Evolutionary conservation across 2,329 filamentous ascomycete species (phyloP).

Genomic region (Fonsecaea nubica): DNA sequence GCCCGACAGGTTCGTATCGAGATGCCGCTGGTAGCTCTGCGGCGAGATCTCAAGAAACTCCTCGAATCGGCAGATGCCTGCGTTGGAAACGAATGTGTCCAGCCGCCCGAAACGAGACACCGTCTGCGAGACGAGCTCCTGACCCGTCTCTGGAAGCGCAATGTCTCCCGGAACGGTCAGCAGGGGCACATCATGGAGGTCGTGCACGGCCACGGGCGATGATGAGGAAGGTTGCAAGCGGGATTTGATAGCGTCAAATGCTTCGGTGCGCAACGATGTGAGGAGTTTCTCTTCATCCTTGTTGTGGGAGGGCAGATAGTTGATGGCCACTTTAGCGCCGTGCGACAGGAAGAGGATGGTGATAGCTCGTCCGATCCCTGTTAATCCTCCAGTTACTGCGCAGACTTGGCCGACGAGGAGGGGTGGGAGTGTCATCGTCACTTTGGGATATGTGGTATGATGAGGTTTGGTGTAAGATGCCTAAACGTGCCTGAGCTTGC

Average conservation of each 20-base stretch:
- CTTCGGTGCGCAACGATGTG: slow-evolving; percentile 35
- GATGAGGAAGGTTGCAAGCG: slow-evolving; percentile 18
- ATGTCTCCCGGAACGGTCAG: slow-evolving; percentile 79
- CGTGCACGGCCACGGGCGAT: slow-evolving; percentile 12
- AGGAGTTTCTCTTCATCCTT: slow-evolving; percentile 40
- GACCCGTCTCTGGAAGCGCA: slow-evolving; percentile 73
- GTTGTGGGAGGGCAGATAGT: slow-evolving; percentile 42
- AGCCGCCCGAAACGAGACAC: slow-evolving; percentile 42
- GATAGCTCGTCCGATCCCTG: slow-evolving; percentile 86
- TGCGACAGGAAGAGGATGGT: slow-evolving; percentile 70
- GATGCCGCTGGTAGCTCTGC: slow-evolving; percentile 72
- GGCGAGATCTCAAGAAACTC: slow-evolving; percentile 80
- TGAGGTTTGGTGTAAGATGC: not conserved
- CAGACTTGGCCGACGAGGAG: slow-evolving; percentile 69
- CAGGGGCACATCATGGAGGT: slow-evolving; percentile 36
- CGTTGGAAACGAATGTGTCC: slow-evolving; percentile 46
- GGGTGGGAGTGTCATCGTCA: slow-evolving; percentile 37
- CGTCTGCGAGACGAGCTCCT: slow-evolving; percentile 65
- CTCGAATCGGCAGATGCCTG: slow-evolving; percentile 73
- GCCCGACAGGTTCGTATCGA: slow-evolving; percentile 51
- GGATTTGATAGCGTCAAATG: slow-evolving; percentile 40
- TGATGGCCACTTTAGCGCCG: slow-evolving; percentile 44
- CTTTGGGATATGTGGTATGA: not conserved
- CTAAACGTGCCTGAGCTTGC: not conserved
- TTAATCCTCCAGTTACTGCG: slow-evolving; percentile 85